Conservation (phyloP, 2,329 filamentous ascomycete genomes). For the Botrytis cinerea region DNA sequence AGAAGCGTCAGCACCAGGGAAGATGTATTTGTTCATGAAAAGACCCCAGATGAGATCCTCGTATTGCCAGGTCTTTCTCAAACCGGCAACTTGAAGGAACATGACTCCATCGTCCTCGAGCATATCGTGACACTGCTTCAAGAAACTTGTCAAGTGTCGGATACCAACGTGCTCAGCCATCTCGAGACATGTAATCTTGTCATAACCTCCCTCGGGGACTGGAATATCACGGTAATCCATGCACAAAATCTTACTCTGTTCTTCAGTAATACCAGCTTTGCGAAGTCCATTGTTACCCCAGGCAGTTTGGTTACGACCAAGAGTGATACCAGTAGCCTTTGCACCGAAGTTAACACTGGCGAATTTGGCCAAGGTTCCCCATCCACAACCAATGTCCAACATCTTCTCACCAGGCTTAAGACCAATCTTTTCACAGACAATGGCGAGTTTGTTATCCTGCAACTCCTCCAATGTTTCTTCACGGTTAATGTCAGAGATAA, state of each 20-base stretch:
- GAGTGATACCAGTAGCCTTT: slow-evolving; percentile 81
- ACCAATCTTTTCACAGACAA: slow-evolving; percentile 94
- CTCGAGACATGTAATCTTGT: slow-evolving; percentile 96
- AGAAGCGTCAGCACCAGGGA: slow-evolving; percentile 94
- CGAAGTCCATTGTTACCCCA: slow-evolving; percentile 93
- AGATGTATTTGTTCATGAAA: slow-evolving; percentile 99
- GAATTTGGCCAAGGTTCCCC: slow-evolving; percentile 94
- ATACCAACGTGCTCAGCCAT: slow-evolving; percentile 99
- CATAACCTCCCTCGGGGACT: slow-evolving; percentile 73
- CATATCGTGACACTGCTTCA: slow-evolving; percentile 89
- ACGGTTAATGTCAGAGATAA: slow-evolving; percentile 82
- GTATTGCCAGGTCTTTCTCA: slow-evolving; percentile 95
- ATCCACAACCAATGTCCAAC: slow-evolving; percentile 96
- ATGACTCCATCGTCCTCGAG: slow-evolving; percentile 94
- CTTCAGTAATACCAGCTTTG: slow-evolving; percentile 77
- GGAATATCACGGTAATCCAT: slow-evolving; percentile 97
- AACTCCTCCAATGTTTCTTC: slow-evolving; percentile 94
- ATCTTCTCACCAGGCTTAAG: slow-evolving; percentile 78
- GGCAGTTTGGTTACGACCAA: slow-evolving; percentile 92
- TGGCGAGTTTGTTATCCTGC: slow-evolving; percentile 94
- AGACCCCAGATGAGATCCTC: slow-evolving; percentile 97
- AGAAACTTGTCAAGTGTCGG: slow-evolving; percentile 78
- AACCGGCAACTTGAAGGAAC: slow-evolving; percentile 92
- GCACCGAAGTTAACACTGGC: slow-evolving; percentile 90
- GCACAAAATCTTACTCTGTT: slow-evolving; percentile 90